Percentiles rank a stretch among this genome's conserved stretches.
These are phyloP conservation scores for Hawksworthiomyces lignivorus DNA, from an alignment of 2,329 filamentous ascomycete species.

Conservation along the genomic window DNA sequence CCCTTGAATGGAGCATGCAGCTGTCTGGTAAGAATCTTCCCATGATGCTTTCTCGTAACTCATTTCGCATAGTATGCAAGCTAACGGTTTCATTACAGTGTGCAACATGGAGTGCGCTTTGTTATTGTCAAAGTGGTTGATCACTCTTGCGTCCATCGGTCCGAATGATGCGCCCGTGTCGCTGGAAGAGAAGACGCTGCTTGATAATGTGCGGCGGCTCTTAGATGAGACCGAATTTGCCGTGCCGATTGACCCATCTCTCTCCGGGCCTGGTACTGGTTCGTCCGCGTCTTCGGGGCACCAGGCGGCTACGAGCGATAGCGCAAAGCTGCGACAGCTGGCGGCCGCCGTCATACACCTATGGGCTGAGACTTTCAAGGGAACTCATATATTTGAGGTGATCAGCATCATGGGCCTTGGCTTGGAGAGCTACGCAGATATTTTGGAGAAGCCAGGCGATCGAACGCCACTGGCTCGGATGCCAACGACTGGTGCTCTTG, in stretches of 20 bases:
- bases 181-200: slow-evolving; percentile 44
- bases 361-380: slow-evolving; percentile 56
- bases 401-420: slow-evolving; percentile 50
- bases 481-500: slow-evolving; percentile 6
- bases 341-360: slow-evolving; percentile 51
- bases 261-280: slow-evolving; percentile 18
- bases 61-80: too few species aligned
- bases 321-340: slow-evolving; percentile 45
- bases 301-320: slow-evolving; percentile 36
- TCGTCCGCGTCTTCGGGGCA: slow-evolving; percentile 13
- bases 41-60: too few species aligned
- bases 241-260: slow-evolving; percentile 49
- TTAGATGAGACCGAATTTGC: slow-evolving; percentile 57
- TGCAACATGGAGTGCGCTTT: slow-evolving; percentile 57
- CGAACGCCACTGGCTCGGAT: slow-evolving; percentile 35
- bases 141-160: slow-evolving; percentile 46
- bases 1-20: slow-evolving; percentile 55
- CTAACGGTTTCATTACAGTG: too few species aligned
- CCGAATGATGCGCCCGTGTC: slow-evolving; percentile 42
- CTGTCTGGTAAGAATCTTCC: slow-evolving; percentile 43
- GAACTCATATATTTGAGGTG: slow-evolving; percentile 53
- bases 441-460: slow-evolving; percentile 47
- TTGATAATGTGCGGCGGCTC: slow-evolving; percentile 50
- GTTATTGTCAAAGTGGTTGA: slow-evolving; percentile 53
- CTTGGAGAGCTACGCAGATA: slow-evolving; percentile 48